Evolutionary conservation across 805 yeast species (phyloP).

Genomic region (Gaillardinia entomophila): DNA sequence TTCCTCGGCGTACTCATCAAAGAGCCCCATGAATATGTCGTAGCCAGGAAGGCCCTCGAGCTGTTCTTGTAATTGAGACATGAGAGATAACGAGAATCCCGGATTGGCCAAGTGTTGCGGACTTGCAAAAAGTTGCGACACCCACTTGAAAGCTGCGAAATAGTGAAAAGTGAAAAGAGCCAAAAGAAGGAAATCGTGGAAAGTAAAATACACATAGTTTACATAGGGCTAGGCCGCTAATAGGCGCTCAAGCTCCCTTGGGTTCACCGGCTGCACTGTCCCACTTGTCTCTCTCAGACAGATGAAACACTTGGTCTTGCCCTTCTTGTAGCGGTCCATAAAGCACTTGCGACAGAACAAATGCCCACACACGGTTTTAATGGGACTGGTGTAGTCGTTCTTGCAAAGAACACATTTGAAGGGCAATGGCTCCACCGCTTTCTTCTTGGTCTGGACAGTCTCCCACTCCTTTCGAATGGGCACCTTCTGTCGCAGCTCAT

Average conservation of each 20-base stretch:
- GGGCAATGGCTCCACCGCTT: slow-evolving; percentile 29
- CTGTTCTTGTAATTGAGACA: not conserved
- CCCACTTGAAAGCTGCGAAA: too few species aligned
- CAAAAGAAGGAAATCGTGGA: too few species aligned
- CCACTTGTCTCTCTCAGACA: slow-evolving; percentile 63
- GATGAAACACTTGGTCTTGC: slow-evolving; percentile 43
- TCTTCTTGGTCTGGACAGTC: slow-evolving; percentile 12
- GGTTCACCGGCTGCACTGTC: slow-evolving; percentile 47
- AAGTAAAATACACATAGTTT: too few species aligned
- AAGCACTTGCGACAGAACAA: slow-evolving; percentile 62
- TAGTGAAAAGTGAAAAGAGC: too few species aligned
- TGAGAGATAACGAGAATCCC: not conserved
- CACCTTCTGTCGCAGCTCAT: slow-evolving; percentile 71
- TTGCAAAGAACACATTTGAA: slow-evolving; percentile 61
- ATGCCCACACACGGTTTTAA: slow-evolving; percentile 58
- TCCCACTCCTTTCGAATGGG: slow-evolving; percentile 71
- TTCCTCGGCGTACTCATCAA: slow-evolving; percentile 66
- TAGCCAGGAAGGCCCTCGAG: slow-evolving; percentile 47
- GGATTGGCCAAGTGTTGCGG: too few species aligned
- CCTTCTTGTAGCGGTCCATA: slow-evolving; percentile 36
- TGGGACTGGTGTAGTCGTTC: slow-evolving; percentile 47
- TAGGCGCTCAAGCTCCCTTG: slow-evolving; percentile 17
- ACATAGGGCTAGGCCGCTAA: too few species aligned
- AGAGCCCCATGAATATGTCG: slow-evolving; percentile 47
- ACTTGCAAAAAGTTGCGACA: too few species aligned